Evolutionary conservation across 805 yeast species (phyloP).

Genomic region (Ogataea pini): DNA sequence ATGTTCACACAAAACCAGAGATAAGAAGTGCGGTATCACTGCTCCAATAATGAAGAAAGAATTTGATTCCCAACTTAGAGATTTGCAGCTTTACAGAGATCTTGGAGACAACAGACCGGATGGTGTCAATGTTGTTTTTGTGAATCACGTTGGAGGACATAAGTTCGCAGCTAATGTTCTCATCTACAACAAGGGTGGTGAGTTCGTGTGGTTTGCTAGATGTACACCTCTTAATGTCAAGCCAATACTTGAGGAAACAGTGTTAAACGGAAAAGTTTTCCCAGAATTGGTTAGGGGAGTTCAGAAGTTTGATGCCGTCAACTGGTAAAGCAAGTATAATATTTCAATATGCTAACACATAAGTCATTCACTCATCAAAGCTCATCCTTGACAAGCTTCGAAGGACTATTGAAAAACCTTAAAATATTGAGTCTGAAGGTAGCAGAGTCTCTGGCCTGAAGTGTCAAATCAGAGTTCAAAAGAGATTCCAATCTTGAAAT

Average conservation of each 20-base stretch:
- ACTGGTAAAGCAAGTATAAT: slow-evolving; percentile 42
- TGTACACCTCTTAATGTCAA: slow-evolving; percentile 75
- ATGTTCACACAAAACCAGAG: slow-evolving; percentile 91
- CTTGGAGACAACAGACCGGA: slow-evolving; percentile 68
- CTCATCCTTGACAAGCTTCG: slow-evolving; percentile 22
- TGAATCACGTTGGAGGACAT: slow-evolving; percentile 95
- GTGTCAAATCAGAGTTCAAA: slow-evolving; percentile 40
- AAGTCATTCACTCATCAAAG: slow-evolving; percentile 4
- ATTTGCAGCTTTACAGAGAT: slow-evolving; percentile 73
- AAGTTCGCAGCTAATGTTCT: slow-evolving; percentile 89
- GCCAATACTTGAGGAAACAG: slow-evolving; percentile 74
- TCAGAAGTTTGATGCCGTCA: slow-evolving; percentile 53
- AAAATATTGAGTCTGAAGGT: slow-evolving; percentile 53
- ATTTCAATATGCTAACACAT: not conserved
- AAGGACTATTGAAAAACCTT: slow-evolving; percentile 30
- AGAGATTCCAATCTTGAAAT: slow-evolving; percentile 45
- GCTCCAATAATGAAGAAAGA: slow-evolving; percentile 88
- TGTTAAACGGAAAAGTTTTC: slow-evolving; percentile 68
- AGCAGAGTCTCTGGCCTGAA: slow-evolving; percentile 51
- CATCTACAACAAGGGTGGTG: slow-evolving; percentile 70
- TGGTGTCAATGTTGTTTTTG: slow-evolving; percentile 70
- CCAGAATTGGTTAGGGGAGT: slow-evolving; percentile 64
- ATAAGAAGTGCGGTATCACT: slow-evolving; percentile 89
- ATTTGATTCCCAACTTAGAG: slow-evolving; percentile 70
- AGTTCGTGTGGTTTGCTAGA: slow-evolving; percentile 85